Evolutionary conservation across 2,329 filamentous ascomycete genomes (phyloP).

Genomic region (Coniochaeta sp.): DNA sequence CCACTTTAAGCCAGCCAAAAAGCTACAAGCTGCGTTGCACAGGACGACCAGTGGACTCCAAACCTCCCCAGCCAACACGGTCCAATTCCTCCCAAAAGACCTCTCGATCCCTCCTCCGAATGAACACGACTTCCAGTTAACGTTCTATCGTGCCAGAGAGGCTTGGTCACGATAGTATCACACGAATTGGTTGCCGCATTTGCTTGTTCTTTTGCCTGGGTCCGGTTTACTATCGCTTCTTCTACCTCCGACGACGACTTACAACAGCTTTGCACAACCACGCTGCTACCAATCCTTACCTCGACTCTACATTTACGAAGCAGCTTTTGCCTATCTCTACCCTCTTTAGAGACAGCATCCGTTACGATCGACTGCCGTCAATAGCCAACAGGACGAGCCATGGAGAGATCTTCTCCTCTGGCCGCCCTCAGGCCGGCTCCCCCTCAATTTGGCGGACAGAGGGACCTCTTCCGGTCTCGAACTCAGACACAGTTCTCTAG

Average conservation of each 20-base stretch:
- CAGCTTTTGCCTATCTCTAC: neutral
- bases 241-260: no score
- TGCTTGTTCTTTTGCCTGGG: neutral
- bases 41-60: constrained; percentile 1
- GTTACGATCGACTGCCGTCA: neutral
- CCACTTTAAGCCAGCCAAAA: constrained; percentile 3
- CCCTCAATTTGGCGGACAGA: constrained; percentile 49
- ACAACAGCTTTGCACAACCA: neutral
- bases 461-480: constrained; percentile 47
- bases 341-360: neutral
- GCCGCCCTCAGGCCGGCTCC: constrained; percentile 76
- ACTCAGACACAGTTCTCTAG: constrained; percentile 39
- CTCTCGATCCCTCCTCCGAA: neutral
- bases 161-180: neutral
- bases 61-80: neutral
- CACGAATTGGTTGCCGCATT: neutral
- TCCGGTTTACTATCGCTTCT: neutral
- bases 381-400: constrained; percentile 28
- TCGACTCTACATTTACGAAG: neutral
- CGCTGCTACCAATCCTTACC: neutral
- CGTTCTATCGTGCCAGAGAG: neutral
- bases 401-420: constrained; percentile 92
- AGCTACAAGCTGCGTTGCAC: constrained; percentile 4
- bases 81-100: neutral
- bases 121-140: constrained; percentile 2